Evolutionary conservation across 148 eudicot genomes (phyloP), one percentile per base, ranked within the genome.

Genomic region (Heliosperma pusillum): DNA sequence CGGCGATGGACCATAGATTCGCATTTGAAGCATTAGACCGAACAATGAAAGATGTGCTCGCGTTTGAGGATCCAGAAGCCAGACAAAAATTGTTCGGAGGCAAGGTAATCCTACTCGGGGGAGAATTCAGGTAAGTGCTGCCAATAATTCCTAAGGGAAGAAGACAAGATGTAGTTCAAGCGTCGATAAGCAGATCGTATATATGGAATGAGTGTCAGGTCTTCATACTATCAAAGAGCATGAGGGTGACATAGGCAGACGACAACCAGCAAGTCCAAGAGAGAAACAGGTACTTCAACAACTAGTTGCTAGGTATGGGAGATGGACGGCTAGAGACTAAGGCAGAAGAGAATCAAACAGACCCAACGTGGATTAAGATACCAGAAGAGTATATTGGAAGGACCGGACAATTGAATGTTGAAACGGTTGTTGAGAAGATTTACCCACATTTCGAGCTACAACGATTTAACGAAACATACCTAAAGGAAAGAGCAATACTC

Each of bases 1-100:
- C 70, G 21, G 63, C 62, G 9, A 81, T 62, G 77, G 73, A 42
- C 10, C 76, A 78, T 11, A 71, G 9, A 24, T 72, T 16, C 2
- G 40, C 71, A 1, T 78, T 65, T 66, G 80, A 70, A 62, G 75
- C 75, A n/a, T n/a, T 70, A 1, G 70, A 77, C 8, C 60, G 50
- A 0, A 61, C 81, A 21, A 12, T 78, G 45, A 72, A 13, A 19
- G 77, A 73, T 17, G 57, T 73, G 30, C 5, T 66, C 0, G 77
- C 22, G 12, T 42, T 22, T 2, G 21, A 24, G 2, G 7, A 73
- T 0, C 20, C n/a, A 11, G 4, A 11, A 10, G 19, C 59, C 7
- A 2, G 4, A 25, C 0, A 26, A 7, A 57, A 66, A 11, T 2
- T 58, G 5, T 79, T 78, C 22, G 69, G 81, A 11, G 73, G 66